Evolutionary conservation across 1,284 basidiomycete species (phyloP), one percentile per base, ranked within the genome.

Genomic region (Pascua guehoae): DNA sequence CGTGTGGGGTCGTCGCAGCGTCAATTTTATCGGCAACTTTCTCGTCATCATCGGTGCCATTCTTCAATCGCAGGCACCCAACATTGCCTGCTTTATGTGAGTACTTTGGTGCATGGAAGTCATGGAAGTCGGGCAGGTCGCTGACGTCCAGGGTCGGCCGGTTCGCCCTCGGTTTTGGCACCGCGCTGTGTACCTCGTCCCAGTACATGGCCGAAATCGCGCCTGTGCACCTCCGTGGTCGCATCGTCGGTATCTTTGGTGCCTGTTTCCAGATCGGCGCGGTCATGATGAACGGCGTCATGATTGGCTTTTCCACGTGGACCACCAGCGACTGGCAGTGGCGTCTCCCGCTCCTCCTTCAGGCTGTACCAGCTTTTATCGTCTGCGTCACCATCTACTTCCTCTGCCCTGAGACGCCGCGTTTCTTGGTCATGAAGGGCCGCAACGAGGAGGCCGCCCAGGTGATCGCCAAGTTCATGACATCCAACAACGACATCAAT

Each of bases 21-120:
- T 49, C 9, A 49, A 49, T 17, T 49, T 49, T 11, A 10, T 49
- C 4, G 47, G 47, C 11, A 49, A 49, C 39, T 40, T 41, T 14
- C 17, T 49, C 17, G 24, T 12, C 12, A 53, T 54, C 32, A 40
- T 45, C 12, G 56, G 43, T 9, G 15, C 9, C 32, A 43, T 51
- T 14, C 4, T 41, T 7, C 49, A 16, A 9, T 38, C 47, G 9
- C 49, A 63, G 58, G 82, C 79, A 47, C 82, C 79, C 15, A 83
- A 82, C 60, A 54, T 73, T 8, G 67, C 81, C 51, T 61, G 82
- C 40, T 75, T 82, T 80, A 51, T 81, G 62, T 32, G 24, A 32
- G 24, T 32, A 32, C 3, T 32, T 7, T 32, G 24, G 24, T 32
- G 24, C 24, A 4, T 32, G 24, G 24, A 32, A 32, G 24, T 32